These are phyloP conservation scores for Chlorella sp. DNA, from an alignment of 139 green algal species.

Conservation along the genomic window DNA sequence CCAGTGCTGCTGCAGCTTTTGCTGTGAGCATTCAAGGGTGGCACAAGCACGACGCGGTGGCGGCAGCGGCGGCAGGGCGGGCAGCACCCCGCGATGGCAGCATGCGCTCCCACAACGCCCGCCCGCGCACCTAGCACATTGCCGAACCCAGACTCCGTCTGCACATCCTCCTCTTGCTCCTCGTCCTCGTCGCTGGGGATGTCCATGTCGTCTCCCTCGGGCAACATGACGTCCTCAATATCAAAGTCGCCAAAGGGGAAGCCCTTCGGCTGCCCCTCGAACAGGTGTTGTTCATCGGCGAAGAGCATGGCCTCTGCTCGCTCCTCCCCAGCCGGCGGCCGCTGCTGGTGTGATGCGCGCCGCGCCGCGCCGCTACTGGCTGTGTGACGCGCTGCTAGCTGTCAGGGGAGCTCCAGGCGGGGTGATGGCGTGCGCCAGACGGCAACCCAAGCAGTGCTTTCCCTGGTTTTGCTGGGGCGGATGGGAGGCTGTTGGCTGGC, in stretches of 20 bases:
- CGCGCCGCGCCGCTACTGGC: background rate
- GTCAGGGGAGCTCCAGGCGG: background rate
- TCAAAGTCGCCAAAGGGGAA: slow-evolving; percentile 89
- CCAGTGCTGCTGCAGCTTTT: no score
- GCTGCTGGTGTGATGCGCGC: background rate
- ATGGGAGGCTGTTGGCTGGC: no score
- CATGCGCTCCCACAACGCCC: background rate
- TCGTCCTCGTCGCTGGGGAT: slow-evolving; percentile 82
- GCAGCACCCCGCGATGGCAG: background rate
- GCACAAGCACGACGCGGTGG: background rate
- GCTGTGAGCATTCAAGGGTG: background rate
- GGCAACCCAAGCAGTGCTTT: no score
- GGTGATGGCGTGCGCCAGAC: background rate
- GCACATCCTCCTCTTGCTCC: slow-evolving; percentile 84
- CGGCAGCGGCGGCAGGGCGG: background rate
- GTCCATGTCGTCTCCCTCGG: slow-evolving; percentile 88
- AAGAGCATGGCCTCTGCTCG: background rate
- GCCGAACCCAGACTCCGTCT: slow-evolving; percentile 93
- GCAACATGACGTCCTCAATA: slow-evolving; percentile 88
- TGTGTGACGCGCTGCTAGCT: background rate
- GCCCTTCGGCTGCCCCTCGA: slow-evolving; percentile 71
- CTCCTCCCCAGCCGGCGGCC: background rate
- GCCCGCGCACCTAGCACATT: slow-evolving; percentile 85
- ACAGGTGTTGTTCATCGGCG: slow-evolving; percentile 58
- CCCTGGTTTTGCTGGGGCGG: no score